Conservation (phyloP, 1,139 yeast genomes). For the Pichia sp. region DNA sequence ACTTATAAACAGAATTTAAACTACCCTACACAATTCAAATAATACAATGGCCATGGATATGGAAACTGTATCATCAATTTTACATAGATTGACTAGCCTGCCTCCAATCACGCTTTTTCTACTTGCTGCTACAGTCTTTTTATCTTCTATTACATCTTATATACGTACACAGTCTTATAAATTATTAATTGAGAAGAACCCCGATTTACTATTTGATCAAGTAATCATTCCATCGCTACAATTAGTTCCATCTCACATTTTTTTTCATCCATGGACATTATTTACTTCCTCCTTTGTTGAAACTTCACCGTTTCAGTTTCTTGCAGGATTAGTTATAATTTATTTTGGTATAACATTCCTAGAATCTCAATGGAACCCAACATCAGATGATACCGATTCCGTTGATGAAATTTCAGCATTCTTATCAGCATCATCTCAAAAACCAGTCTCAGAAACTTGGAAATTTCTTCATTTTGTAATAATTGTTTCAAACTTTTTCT, state of each 20-base stretch:
- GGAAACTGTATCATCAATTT: background rate
- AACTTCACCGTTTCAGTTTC: conserved; percentile 44
- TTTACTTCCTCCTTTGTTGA: conserved; percentile 69
- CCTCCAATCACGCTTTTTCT: conserved; percentile 15
- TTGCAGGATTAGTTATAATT: conserved; percentile 44
- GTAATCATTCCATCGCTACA: conserved; percentile 46
- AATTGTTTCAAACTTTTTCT: conserved; percentile 50
- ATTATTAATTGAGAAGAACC: conserved; percentile 11
- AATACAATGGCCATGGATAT: background rate
- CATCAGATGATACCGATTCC: conserved; percentile 13
- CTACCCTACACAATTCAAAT: too few species aligned
- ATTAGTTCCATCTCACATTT: conserved; percentile 57
- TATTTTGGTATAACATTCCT: conserved; percentile 46
- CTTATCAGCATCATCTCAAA: conserved; percentile 17
- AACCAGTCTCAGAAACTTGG: conserved; percentile 29
- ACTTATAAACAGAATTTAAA: too few species aligned
- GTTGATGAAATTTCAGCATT: conserved; percentile 38
- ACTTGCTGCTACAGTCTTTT: conserved; percentile 13
- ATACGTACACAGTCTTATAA: conserved; percentile 23
- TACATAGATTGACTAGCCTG: background rate
- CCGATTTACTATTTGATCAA: conserved; percentile 20
- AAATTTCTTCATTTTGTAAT: conserved; percentile 56
- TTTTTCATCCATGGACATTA: conserved; percentile 72
- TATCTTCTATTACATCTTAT: conserved; percentile 22
- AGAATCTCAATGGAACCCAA: conserved; percentile 43